Conservation (phyloP, 148 eudicot species). For the Rhododendron molle region DNA sequence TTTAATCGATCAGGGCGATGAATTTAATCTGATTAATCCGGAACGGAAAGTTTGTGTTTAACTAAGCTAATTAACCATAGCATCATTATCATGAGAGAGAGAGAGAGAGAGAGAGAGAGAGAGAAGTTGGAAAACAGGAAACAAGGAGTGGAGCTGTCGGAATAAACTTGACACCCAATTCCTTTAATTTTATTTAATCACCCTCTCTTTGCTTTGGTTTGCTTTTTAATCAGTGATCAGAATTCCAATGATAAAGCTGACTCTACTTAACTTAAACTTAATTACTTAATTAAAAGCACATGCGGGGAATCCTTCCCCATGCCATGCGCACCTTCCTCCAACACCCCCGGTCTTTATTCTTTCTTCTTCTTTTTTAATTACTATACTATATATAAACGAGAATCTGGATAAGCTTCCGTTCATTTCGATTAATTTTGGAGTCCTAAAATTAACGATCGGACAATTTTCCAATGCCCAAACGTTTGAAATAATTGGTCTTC, state of each 20-base stretch:
- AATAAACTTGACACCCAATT: conserved; percentile 22
- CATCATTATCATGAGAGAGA: neutral
- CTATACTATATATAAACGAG: neutral
- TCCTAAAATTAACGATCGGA: too few relatives aligned
- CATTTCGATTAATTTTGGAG: too few relatives aligned
- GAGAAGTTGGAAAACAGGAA: conserved; percentile 27
- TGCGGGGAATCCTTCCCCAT: conserved; percentile 19
- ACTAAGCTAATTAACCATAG: neutral
- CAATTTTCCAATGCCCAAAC: too few relatives aligned
- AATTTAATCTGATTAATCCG: neutral
- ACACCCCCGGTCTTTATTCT: neutral
- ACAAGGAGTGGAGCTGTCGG: conserved; percentile 28
- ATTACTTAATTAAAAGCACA: conserved; percentile 16
- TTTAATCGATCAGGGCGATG: neutral
- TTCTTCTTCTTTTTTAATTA: too few relatives aligned
- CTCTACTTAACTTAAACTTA: neutral
- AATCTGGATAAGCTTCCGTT: neutral
- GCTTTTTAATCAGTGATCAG: neutral
- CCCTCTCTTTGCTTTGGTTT: neutral
- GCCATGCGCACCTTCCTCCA: conserved; percentile 24
- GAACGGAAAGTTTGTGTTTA: neutral
- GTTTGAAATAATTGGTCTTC: too few relatives aligned
- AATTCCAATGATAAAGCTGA: neutral
- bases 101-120: neutral
- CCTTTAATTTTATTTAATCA: neutral